Conservation (phyloP, 202 grass and related monocot genomes). For the Eragrostis tef region DNA sequence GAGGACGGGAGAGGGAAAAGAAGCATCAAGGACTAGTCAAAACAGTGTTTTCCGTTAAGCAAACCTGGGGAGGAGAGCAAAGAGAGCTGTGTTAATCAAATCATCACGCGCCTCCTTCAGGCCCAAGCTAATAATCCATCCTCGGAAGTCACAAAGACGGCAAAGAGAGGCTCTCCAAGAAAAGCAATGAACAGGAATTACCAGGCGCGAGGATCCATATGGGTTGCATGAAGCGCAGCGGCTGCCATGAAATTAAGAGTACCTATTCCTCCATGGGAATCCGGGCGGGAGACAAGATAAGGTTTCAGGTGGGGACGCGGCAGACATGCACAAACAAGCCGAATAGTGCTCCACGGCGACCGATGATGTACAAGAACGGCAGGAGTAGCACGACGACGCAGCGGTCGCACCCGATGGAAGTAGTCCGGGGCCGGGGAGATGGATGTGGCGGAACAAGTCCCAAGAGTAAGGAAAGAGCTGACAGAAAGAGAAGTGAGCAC, state of each 20-base stretch:
- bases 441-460: constrained; percentile 49
- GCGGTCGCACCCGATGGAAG: neutral
- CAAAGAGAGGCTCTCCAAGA: constrained; percentile 16
- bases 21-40: constrained; percentile 48
- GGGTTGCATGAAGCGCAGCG: constrained; percentile 42
- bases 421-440: constrained; percentile 1
- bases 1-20: neutral
- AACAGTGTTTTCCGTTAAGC: constrained; percentile 66
- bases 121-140: constrained; percentile 8
- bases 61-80: constrained; percentile 42
- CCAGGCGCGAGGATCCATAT: constrained; percentile 40
- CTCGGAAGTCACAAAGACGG: constrained; percentile 40
- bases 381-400: neutral
- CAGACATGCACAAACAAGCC: neutral
- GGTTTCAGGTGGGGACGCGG: constrained; percentile 38
- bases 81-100: constrained; percentile 44
- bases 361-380: constrained; percentile 24
- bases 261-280: constrained; percentile 46
- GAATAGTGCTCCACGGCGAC: constrained; percentile 24
- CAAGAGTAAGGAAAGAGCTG: constrained; percentile 50
- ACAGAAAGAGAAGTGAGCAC: constrained; percentile 83
- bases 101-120: constrained; percentile 36
- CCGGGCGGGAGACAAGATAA: constrained; percentile 49
- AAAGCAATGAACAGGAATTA: constrained; percentile 13
- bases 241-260: constrained; percentile 32